phyloP scores from a whole-genome alignment of 2,329 filamentous ascomycete species.

The Canariomyces notabilis region DNA sequence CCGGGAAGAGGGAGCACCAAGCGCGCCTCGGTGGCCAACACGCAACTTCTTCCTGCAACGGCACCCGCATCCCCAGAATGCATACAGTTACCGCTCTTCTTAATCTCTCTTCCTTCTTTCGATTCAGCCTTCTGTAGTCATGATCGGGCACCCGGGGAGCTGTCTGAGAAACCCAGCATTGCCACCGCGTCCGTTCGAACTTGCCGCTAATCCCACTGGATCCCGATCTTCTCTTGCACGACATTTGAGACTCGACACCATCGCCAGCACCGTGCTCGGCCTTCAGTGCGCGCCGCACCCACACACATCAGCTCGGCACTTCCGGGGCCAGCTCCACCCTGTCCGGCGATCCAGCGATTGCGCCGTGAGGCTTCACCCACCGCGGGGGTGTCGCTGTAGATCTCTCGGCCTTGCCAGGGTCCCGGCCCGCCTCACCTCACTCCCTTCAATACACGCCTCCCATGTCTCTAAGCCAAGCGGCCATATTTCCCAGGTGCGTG shows the following conservation, averaged over 20 bases:
- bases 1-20: slow-evolving; percentile 12
- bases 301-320: slow-evolving; percentile 13
- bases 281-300: slow-evolving; percentile 10
- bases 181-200: slow-evolving; percentile 7
- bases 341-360: slow-evolving; percentile 20
- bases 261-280: neutral
- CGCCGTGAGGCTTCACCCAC: slow-evolving; percentile 16
- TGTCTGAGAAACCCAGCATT: neutral
- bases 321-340: slow-evolving; percentile 21
- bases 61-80: neutral
- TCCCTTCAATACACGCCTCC: slow-evolving; percentile 18
- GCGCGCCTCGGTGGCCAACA: slow-evolving; percentile 4
- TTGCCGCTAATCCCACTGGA: neutral
- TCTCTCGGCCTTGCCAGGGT: slow-evolving; percentile 16
- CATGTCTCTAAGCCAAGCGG: slow-evolving; percentile 23
- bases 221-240: slow-evolving; percentile 1
- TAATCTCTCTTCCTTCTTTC: neutral
- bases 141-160: neutral
- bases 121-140: neutral
- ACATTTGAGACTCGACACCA: slow-evolving; percentile 1
- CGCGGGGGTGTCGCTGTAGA: slow-evolving; percentile 21
- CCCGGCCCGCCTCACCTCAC: slow-evolving; percentile 6
- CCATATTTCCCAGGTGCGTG: slow-evolving; percentile 22
- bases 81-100: slow-evolving; percentile 2
- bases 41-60: neutral